phyloP scores from a whole-genome alignment of 208 protist species.

The Polymyxa betae region DNA sequence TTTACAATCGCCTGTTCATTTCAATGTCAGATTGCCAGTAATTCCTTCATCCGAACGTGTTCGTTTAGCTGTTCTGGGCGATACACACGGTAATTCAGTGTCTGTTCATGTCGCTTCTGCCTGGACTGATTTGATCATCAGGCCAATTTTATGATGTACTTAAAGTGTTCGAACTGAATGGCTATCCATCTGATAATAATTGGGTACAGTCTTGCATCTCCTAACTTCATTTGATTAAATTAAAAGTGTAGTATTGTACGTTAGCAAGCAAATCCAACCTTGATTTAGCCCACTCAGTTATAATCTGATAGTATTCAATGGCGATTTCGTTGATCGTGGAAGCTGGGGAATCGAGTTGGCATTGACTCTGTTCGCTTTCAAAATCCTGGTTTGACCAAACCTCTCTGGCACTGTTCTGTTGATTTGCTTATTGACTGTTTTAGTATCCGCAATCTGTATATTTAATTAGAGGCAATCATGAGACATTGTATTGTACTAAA shows the following conservation, averaged over 20 bases:
- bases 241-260: no score
- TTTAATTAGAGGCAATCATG: background rate
- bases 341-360: conserved; percentile 46
- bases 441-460: background rate
- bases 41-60: background rate
- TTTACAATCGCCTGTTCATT: no score
- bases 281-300: no score
- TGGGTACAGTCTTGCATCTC: background rate
- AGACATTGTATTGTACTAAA: background rate
- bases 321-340: conserved; percentile 55
- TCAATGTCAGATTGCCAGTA: background rate
- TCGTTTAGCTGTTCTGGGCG: background rate
- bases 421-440: background rate
- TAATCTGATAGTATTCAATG: conserved; percentile 54
- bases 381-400: conserved; percentile 46
- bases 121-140: background rate
- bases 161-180: conserved; percentile 48
- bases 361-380: conserved; percentile 49
- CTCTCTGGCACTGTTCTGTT: background rate
- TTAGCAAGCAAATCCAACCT: no score
- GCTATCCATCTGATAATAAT: conserved; percentile 36
- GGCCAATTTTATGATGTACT: conserved; percentile 58
- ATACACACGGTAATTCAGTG: background rate
- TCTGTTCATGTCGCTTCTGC: background rate
- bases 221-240: background rate